Evolutionary conservation across 495 filamentous ascomycete genomes (phyloP), one percentile per base, ranked within the genome.

Genomic region (Glonium stellatum): DNA sequence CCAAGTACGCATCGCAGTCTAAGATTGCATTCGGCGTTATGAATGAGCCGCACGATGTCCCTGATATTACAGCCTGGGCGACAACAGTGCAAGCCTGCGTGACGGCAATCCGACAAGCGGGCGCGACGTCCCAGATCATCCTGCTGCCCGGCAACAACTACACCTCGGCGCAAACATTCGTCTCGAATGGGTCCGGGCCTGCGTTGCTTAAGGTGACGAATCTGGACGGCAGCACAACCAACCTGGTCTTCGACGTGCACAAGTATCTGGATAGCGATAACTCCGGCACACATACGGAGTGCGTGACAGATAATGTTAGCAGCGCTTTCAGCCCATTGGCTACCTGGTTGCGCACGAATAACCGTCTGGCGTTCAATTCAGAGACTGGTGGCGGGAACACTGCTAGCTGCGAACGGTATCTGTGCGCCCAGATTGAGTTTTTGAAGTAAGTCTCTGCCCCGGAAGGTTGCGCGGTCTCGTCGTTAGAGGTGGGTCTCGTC

Each of bases 251-350:
- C 49, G 82, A 85, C 60, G 72, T 81, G 1, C 78, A 80, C 65
- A 70, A 79, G 56, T 85, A 84, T 66, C 75, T 84, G 36, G 83
- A 85, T 62, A n/a, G n/a, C n/a, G 83, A 84, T 65, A 76, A 78
- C 65, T 78, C 73, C 21, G 83, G 81, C 22, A 82, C 78, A 4
- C 72, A 80, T 69, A 54, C 72, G 22, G 61, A 73, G 21, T 85
- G 82, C 70, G 71, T 73, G n/a, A 80, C 76, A 18, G 73, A 82
- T 65, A 79, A 80, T 57, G 71, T 79, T 23, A 66, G 67, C 52
- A 71, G 66, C 27, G 73, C 76, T 22, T 83, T 86, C 64, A 62
- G 60, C 3, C 67, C 74, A 0, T 71, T 83, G 0, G 77, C 78
- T 2, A 60, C 70, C 1, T 84, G 72, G 64, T 66, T 85, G 48